Evolutionary conservation across 2,329 filamentous ascomycete genomes (phyloP).

Genomic region (Trichoderma sp.): DNA sequence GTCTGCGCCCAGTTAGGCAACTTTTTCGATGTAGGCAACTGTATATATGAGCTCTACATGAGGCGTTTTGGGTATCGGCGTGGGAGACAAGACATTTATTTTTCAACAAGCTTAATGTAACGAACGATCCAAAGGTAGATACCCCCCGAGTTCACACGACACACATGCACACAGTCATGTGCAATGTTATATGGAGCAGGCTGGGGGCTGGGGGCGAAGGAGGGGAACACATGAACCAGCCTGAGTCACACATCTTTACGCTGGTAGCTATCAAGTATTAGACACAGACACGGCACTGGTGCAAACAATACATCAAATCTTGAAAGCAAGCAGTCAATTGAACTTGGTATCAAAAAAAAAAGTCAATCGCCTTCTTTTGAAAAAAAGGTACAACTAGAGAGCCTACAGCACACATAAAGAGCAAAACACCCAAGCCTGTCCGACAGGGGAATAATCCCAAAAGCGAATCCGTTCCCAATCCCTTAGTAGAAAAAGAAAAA

Average conservation of each 20-base stretch:
- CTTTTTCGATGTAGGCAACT: background rate
- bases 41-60: slow-evolving; percentile 5
- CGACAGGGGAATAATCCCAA: background rate
- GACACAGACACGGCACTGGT: background rate
- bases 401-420: background rate
- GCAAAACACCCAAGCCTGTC: background rate
- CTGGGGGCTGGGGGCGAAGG: background rate
- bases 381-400: background rate
- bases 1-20: background rate
- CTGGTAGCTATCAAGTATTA: background rate
- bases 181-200: background rate
- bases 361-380: background rate
- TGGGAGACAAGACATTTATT: background rate
- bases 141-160: slow-evolving; percentile 7
- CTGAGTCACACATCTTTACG: background rate
- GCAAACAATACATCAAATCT: background rate
- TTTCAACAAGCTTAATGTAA: background rate
- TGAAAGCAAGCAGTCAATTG: background rate
- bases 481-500: background rate
- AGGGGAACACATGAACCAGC: background rate
- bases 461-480: background rate
- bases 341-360: background rate
- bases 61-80: slow-evolving; percentile 8
- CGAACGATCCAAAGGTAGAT: slow-evolving; percentile 9
- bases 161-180: background rate